phyloP scores from a whole-genome alignment of 139 green algal genomes.

The Nannochloris sp. region DNA sequence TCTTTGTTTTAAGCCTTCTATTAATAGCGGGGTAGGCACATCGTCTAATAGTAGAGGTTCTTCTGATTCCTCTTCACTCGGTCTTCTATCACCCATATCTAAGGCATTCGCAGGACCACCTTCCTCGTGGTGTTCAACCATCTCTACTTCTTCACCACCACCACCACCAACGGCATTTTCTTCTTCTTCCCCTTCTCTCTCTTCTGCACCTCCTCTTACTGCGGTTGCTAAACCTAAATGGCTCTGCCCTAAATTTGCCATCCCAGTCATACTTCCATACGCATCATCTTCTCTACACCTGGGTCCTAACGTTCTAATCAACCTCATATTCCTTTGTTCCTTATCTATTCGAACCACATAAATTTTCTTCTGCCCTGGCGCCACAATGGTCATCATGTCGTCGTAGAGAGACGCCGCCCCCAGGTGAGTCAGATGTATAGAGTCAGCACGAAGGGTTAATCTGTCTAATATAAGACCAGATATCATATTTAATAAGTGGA shows the following conservation, averaged over 20 bases:
- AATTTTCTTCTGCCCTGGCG: neutral
- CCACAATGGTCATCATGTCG: conserved; percentile 19
- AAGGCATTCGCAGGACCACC: neutral
- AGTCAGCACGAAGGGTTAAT: conserved; percentile 2
- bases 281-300: conserved; percentile 18
- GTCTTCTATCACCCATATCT: neutral
- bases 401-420: conserved; percentile 8
- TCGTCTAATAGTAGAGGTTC: no score
- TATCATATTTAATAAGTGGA: conserved; percentile 7
- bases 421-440: conserved; percentile 11
- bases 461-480: conserved; percentile 6
- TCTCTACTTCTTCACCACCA: neutral
- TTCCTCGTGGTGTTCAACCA: neutral
- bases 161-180: conserved; percentile 26
- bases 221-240: conserved; percentile 3
- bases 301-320: conserved; percentile 8
- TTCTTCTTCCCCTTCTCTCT: conserved; percentile 22
- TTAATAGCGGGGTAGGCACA: neutral
- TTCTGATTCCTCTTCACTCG: neutral
- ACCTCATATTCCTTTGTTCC: neutral
- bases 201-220: conserved; percentile 49
- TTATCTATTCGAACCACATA: neutral
- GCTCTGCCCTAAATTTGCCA: neutral
- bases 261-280: neutral
- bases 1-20: conserved; percentile 25